Evolutionary conservation across 2,329 filamentous ascomycete species (phyloP).

Genomic region (Nigrograna mackinnonii): DNA sequence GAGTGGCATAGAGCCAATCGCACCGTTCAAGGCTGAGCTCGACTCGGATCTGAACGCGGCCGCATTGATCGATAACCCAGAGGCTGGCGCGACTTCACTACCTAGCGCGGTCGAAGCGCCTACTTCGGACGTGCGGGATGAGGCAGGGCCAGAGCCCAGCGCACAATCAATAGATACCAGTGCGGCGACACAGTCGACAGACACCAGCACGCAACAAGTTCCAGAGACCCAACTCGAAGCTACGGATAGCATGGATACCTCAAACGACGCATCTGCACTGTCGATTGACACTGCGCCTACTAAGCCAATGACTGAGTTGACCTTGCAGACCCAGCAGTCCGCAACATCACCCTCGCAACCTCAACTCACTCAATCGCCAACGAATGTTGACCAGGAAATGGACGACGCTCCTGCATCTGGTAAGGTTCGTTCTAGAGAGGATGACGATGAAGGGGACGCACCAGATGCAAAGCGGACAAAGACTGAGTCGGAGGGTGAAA

Average conservation of each 20-base stretch:
- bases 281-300: conserved; percentile 27
- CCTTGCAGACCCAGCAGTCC: conserved; percentile 26
- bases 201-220: conserved; percentile 31
- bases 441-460: conserved; percentile 65
- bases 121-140: conserved; percentile 39
- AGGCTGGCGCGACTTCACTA: conserved; percentile 29
- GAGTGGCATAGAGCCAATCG: conserved; percentile 47
- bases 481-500: conserved; percentile 56
- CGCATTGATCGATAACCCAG: conserved; percentile 42
- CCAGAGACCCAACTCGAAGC: conserved; percentile 30
- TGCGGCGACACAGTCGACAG: conserved; percentile 11
- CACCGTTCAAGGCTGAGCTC: conserved; percentile 47
- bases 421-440: conserved; percentile 72
- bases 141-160: conserved; percentile 16
- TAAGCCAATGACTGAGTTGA: conserved; percentile 37
- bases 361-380: conserved; percentile 23
- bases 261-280: conserved; percentile 12
- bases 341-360: conserved; percentile 13
- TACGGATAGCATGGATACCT: conserved; percentile 31
- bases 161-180: conserved; percentile 8
- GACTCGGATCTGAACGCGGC: conserved; percentile 42
- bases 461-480: conserved; percentile 81
- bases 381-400: conserved; percentile 37
- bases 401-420: conserved; percentile 43
- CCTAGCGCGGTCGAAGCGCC: conserved; percentile 47